Conservation (phyloP, 306 rosid genomes). For the Cicer chorassanicum region DNA sequence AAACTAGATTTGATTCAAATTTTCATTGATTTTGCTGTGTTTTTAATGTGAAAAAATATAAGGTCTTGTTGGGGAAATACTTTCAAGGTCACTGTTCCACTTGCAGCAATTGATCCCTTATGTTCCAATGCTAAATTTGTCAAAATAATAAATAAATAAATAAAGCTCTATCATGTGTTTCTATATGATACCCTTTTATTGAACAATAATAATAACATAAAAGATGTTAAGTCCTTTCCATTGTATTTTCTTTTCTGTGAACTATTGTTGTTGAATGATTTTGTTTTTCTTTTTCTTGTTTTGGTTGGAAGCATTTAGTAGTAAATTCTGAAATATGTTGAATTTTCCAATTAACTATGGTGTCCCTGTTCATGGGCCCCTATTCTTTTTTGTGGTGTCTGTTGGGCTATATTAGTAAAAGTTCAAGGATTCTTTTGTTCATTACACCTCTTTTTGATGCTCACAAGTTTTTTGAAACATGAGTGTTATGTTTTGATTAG, state of each 20-base stretch:
- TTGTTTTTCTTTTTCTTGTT: not conserved
- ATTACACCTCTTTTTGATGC: not conserved
- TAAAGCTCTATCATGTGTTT: not conserved
- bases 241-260: not conserved
- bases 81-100: conserved; percentile 29
- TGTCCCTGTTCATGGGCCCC: conserved; percentile 41
- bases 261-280: conserved; percentile 7
- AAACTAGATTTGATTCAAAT: conserved; percentile 24
- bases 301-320: conserved; percentile 32
- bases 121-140: conserved; percentile 43
- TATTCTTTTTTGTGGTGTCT: conserved; percentile 30
- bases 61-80: not conserved
- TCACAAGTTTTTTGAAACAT: not conserved
- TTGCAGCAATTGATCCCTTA: conserved; percentile 30
- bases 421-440: conserved; percentile 21
- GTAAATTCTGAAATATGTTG: conserved; percentile 34
- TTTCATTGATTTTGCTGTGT: conserved; percentile 31
- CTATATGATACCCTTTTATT: conserved; percentile 19
- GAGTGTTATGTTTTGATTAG: not conserved
- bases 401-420: conserved; percentile 31
- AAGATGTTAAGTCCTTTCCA: not conserved
- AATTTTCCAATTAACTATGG: conserved; percentile 39
- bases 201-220: not conserved
- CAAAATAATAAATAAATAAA: conserved; percentile 15
- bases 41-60: conserved; percentile 32